These are phyloP conservation scores for Aspergillaceae sp. DNA, from an alignment of 2,329 filamentous ascomycete species.

Conservation along the genomic window DNA sequence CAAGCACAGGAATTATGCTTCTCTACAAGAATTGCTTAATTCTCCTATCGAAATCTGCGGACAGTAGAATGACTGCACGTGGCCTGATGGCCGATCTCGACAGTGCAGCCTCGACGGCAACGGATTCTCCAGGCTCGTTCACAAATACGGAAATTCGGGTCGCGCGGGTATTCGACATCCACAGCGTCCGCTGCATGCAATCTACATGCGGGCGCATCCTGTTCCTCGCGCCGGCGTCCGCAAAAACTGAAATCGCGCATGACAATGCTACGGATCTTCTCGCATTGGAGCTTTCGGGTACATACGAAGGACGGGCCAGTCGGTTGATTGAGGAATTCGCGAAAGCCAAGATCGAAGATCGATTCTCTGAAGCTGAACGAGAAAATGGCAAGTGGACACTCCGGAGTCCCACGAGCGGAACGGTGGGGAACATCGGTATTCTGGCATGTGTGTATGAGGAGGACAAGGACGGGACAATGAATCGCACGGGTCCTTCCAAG, in stretches of 20 bases:
- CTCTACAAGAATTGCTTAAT: conserved; percentile 78
- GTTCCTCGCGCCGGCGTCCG: conserved; percentile 26
- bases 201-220: conserved; percentile 32
- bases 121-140: conserved; percentile 16
- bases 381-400: conserved; percentile 75
- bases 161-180: conserved; percentile 60
- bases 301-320: conserved; percentile 67
- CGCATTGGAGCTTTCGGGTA: conserved; percentile 63
- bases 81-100: conserved; percentile 78
- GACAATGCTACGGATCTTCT: conserved; percentile 41
- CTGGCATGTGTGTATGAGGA: conserved; percentile 41
- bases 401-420: conserved; percentile 53
- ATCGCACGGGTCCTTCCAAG: conserved; percentile 41
- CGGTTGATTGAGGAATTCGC: conserved; percentile 77
- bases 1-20: conserved; percentile 62
- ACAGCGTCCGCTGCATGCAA: conserved; percentile 59
- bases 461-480: conserved; percentile 33
- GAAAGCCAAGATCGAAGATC: conserved; percentile 76
- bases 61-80: conserved; percentile 59
- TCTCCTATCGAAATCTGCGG: conserved; percentile 61
- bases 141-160: conserved; percentile 62
- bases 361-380: conserved; percentile 75
- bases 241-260: conserved; percentile 11
- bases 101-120: conserved; percentile 56
- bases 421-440: conserved; percentile 46